A percentile compares a stretch with the other conserved stretches of the same genome.
These are phyloP conservation scores for Thalassiosira delicatula DNA, from an alignment of 352 stramenopile genomes.

Conservation along the genomic window DNA sequence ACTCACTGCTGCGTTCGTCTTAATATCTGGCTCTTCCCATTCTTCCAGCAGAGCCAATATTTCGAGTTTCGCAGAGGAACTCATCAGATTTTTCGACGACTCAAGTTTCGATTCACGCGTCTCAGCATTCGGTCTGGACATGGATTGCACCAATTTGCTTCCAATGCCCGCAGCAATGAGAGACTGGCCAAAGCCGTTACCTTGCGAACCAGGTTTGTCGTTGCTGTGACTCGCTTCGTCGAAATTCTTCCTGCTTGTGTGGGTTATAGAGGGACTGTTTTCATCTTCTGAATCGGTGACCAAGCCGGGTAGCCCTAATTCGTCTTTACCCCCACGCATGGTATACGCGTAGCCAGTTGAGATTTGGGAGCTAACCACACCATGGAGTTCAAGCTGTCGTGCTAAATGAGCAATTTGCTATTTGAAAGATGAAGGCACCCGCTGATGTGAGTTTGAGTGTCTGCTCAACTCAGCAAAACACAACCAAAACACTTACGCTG, in stretches of 20 bases:
- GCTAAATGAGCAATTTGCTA: conserved; percentile 53
- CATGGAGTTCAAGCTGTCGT: conserved; percentile 52
- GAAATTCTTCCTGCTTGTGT: conserved; percentile 2
- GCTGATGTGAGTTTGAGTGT: no score
- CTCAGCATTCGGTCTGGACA: conserved; percentile 16
- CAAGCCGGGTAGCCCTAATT: conserved; percentile 30
- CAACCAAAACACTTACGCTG: no score
- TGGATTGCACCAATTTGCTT: conserved; percentile 15
- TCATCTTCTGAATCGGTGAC: conserved; percentile 55
- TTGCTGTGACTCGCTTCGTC: neutral
- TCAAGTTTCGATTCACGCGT: neutral
- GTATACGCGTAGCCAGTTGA: conserved; percentile 43
- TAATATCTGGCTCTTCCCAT: conserved; percentile 63
- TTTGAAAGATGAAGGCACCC: no score
- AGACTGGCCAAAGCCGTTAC: conserved; percentile 54
- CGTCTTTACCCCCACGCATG: conserved; percentile 24
- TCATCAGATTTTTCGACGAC: neutral
- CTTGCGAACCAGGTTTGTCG: neutral
- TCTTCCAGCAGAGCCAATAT: conserved; percentile 58
- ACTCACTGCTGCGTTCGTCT: conserved; percentile 19
- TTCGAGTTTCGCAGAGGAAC: conserved; percentile 19
- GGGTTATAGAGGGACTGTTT: conserved; percentile 2
- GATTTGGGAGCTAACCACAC: conserved; percentile 17
- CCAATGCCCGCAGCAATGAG: conserved; percentile 38
- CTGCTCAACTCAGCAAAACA: no score